Evolutionary conservation across 2,329 filamentous ascomycete species (phyloP).

Genomic region (Aspergillus sp.): DNA sequence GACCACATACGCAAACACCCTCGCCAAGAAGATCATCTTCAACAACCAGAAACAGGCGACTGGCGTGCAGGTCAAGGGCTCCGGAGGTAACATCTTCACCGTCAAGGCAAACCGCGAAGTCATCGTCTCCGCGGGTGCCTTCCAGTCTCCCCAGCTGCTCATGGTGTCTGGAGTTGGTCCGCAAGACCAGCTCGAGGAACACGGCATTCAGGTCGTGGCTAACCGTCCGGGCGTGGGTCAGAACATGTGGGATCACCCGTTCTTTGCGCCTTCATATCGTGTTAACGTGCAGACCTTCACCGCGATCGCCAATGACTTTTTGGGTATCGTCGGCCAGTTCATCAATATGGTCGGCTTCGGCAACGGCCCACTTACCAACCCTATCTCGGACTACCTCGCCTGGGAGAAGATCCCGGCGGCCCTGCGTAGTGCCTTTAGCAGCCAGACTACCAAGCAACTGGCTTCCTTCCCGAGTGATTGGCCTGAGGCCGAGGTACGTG

Average conservation of each 20-base stretch:
- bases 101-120: constrained; percentile 54
- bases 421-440: constrained; percentile 23
- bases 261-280: constrained; percentile 31
- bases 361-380: constrained; percentile 28
- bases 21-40: constrained; percentile 50
- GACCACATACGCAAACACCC: constrained; percentile 44
- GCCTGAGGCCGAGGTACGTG: constrained; percentile 37
- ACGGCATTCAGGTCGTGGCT: constrained; percentile 30
- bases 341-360: constrained; percentile 13
- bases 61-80: constrained; percentile 40
- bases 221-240: constrained; percentile 39
- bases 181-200: constrained; percentile 22
- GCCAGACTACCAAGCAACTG: constrained; percentile 19
- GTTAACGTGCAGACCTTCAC: constrained; percentile 30
- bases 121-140: constrained; percentile 54
- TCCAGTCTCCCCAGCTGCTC: constrained; percentile 48
- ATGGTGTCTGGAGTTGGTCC: constrained; percentile 56
- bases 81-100: constrained; percentile 23
- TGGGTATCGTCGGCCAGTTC: constrained; percentile 18
- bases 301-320: constrained; percentile 16
- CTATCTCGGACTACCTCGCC: constrained; percentile 28
- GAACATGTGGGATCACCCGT: constrained; percentile 40
- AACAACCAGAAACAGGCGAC: constrained; percentile 41
- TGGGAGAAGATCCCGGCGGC: constrained; percentile 37
- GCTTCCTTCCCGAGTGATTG: constrained; percentile 35